Base-by-base conservation (phyloP, 2,329 filamentous ascomycete species). In the Ceratocystis papillata region DNA sequence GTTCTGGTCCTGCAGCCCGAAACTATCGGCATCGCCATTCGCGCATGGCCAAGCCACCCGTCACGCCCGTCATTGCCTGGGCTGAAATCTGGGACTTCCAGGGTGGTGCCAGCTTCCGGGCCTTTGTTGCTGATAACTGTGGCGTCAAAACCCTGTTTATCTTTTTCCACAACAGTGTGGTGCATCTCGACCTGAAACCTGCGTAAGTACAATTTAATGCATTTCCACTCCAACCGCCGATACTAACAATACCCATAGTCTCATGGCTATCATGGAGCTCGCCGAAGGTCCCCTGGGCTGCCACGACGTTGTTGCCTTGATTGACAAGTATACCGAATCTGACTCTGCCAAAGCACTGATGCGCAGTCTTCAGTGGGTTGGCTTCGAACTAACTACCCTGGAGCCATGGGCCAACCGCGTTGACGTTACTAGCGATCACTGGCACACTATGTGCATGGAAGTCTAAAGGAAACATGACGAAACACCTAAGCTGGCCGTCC, bases 401-500 rank as follows among this genome's bases (percentile, higher is more conserved):
- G 87, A 91, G 70, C 82, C 84, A 71, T 96, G 90, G 87, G 82
- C 83, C 17, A 77, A 80, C 59, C 79, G 80, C 48, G 74, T 81
- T 65, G 83, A 88, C 69, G 81, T 87, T 64, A 85, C 88, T 63
- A 96, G 90, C 77, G 78, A 85, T 64, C 81, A 81, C 72, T 96
- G 92, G 92, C 76, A 96, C 67, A 90, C 95, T 74, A 84, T 96
- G 80, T 86, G 86, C 69, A 94, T 96, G 85, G 91, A 96, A 74
- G 79, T 93, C 67, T 96, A 81, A 70, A 65, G 64, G 30, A 48
- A 22, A 8, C 28, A 41, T 20, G 10, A 1, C 4, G 25, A 55
- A 30, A 41, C 37, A 41, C 37, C 12, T 12, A 41, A 15, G 37
- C 10, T 15, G 53, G 28, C 53, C 28, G 5, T 12, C n/a, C 17